Base-by-base conservation (phyloP, 2,329 filamentous ascomycete genomes). In the Phoma herbarum region DNA sequence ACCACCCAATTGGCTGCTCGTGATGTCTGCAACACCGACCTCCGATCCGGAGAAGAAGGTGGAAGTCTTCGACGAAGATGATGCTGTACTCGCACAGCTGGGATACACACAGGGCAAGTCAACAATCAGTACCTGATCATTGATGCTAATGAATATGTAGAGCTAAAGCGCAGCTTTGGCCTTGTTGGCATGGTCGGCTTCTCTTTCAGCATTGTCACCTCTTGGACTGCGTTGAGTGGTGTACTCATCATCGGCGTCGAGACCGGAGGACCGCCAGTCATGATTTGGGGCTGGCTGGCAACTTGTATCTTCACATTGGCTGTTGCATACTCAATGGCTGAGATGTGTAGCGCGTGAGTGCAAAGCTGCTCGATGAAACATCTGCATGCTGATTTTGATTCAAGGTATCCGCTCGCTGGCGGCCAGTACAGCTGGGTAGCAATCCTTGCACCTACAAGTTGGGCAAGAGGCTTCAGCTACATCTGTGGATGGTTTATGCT, bases 401-500 rank as follows among this genome's bases (percentile, higher is more conserved):
- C 0, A 22, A 67, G 65, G 6, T 86, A 83, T 62, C 84, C 84
- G 0, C 79, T 85, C 22, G 84, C 84, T 9, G 82, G 84, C 29
- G 82, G 85, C 7, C 84, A 86, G 64, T 86, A 86, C 65, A 83
- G 79, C 1, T 85, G 85, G 84, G 84, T 86, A 16, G 84, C 83
- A 4, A 81, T 85, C 1, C 75, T 86, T 7, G 82, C 84, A 5
- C 85, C 85, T 2, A 79, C 67, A 12, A 66, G 61, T 57, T 69
- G 68, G 61, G 74, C 76, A 6, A 65, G 74, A 59, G 73, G 72
- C 7, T 68, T 78, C 28, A 74, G 71, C 12, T 79, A 79, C 58
- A 65, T 79, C 39, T 76, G 76, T 46, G 77, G 78, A 22, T 79
- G 77, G 77, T 70, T 70, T 59, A 68, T 73, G 64, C 56, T 70